A percentile compares a stretch with the other conserved stretches of the same genome.
These are phyloP conservation scores for Phyllachora maydis DNA, from an alignment of 2,329 filamentous ascomycete genomes.

Conservation along the genomic window DNA sequence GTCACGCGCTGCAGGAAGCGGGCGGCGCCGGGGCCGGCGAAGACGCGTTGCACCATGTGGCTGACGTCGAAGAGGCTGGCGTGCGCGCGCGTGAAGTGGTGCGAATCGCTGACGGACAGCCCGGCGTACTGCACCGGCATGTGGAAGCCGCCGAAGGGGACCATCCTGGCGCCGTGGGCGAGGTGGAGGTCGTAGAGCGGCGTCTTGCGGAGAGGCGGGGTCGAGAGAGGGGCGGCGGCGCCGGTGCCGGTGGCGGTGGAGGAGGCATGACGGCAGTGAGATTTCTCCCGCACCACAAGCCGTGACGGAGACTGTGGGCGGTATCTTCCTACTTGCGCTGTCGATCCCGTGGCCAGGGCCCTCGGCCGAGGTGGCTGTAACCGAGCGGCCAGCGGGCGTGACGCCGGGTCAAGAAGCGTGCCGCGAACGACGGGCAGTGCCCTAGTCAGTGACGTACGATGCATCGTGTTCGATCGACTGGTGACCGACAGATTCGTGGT, in stretches of 20 bases:
- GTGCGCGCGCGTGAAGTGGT: slow-evolving; percentile 73
- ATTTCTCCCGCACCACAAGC: no score
- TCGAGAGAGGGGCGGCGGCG: slow-evolving; percentile 4
- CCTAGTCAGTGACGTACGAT: no score
- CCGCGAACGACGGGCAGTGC: no score
- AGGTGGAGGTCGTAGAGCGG: slow-evolving; percentile 20
- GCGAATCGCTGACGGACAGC: slow-evolving; percentile 62
- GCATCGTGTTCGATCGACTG: no score
- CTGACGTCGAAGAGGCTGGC: slow-evolving; percentile 89
- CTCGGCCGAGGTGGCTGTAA: no score
- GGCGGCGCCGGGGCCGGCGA: slow-evolving; percentile 61
- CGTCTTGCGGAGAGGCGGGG: slow-evolving; percentile 9
- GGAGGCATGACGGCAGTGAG: slow-evolving; percentile 7
- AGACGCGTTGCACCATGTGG: slow-evolving; percentile 87
- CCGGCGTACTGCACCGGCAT: slow-evolving; percentile 85
- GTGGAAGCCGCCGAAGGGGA: slow-evolving; percentile 79
- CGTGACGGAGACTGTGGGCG: no score
- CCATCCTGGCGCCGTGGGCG: slow-evolving; percentile 72
- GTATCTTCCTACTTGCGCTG: no score
- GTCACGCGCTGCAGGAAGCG: slow-evolving; percentile 72
- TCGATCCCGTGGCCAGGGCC: no score
- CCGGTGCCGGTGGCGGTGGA: no score
- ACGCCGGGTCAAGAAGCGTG: no score
- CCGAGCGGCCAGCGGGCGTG: no score
- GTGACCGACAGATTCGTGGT: no score